Evolutionary conservation across 2,329 filamentous ascomycete genomes (phyloP).

Genomic region (Exophiala calicioides): DNA sequence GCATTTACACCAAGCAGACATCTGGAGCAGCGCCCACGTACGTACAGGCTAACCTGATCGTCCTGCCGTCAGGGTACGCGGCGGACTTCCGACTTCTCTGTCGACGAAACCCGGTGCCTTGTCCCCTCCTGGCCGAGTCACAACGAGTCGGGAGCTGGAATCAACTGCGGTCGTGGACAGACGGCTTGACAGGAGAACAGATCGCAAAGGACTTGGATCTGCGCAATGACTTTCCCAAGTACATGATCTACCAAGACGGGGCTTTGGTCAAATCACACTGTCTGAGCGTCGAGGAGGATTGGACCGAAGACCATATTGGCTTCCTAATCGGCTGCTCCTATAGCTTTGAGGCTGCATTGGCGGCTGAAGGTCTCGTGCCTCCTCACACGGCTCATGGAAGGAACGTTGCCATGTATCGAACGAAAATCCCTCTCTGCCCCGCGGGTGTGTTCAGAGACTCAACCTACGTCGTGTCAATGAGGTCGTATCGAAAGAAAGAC

Average conservation of each 20-base stretch:
- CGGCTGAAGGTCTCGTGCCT: conserved; percentile 52
- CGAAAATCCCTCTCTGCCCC: conserved; percentile 56
- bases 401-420: conserved; percentile 65
- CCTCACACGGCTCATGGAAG: conserved; percentile 51
- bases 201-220: conserved; percentile 55
- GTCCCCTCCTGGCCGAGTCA: conserved; percentile 61
- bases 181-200: conserved; percentile 32
- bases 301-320: conserved; percentile 60
- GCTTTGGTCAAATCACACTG: conserved; percentile 42
- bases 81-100: conserved; percentile 61
- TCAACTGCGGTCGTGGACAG: conserved; percentile 42
- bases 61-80: conserved; percentile 60
- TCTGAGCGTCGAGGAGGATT: conserved; percentile 51
- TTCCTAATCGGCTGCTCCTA: conserved; percentile 67
- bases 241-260: conserved; percentile 59
- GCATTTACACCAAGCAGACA: conserved; percentile 40
- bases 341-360: conserved; percentile 62
- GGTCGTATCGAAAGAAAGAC: conserved; percentile 55
- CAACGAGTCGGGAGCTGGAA: conserved; percentile 45
- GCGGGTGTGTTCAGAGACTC: conserved; percentile 59
- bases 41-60: conserved; percentile 64
- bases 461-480: conserved; percentile 65
- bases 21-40: conserved; percentile 57
- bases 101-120: conserved; percentile 62
- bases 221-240: conserved; percentile 59